These are phyloP conservation scores for Lignosus rhinocerotis DNA, from an alignment of 1,284 basidiomycete species.

Conservation along the genomic window DNA sequence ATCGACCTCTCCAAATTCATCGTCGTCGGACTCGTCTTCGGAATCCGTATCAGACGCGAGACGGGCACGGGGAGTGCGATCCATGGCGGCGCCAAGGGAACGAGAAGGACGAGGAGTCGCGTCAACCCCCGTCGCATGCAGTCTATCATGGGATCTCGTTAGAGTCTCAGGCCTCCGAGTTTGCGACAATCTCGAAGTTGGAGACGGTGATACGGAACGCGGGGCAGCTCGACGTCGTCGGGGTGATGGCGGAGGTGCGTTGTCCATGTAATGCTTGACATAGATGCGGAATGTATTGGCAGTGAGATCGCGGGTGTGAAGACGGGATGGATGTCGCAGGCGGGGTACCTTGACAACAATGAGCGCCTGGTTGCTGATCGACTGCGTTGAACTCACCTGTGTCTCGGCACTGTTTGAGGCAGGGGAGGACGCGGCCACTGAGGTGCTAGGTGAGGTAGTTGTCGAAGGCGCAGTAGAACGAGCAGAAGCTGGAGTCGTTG, in stretches of 20 bases:
- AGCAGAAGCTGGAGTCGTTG: conserved; percentile 14
- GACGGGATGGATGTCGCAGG: conserved; percentile 67
- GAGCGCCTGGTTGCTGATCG: neutral
- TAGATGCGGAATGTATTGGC: conserved; percentile 71
- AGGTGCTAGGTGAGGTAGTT: conserved; percentile 13
- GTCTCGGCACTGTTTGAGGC: neutral
- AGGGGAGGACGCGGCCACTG: conserved; percentile 10
- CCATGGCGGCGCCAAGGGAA: neutral
- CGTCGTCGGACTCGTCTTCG: conserved; percentile 9
- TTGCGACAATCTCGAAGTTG: conserved; percentile 7
- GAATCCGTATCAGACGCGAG: conserved; percentile 7
- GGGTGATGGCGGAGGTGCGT: conserved; percentile 29
- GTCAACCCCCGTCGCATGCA: neutral
- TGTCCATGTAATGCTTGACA: conserved; percentile 75
- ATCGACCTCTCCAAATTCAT: conserved; percentile 15
- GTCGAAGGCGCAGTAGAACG: conserved; percentile 8
- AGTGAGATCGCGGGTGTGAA: conserved; percentile 64
- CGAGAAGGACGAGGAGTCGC: conserved; percentile 20
- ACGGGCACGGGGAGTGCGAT: neutral
- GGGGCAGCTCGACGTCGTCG: neutral
- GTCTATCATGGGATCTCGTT: neutral
- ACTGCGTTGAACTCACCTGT: neutral
- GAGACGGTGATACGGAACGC: conserved; percentile 24
- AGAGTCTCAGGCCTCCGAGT: neutral
- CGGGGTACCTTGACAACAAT: conserved; percentile 31